A percentile compares a stretch with the other conserved stretches of the same genome.
Conservation (phyloP, 108 stramenopile genomes). For the Chaetoceros tenuissimus region DNA sequence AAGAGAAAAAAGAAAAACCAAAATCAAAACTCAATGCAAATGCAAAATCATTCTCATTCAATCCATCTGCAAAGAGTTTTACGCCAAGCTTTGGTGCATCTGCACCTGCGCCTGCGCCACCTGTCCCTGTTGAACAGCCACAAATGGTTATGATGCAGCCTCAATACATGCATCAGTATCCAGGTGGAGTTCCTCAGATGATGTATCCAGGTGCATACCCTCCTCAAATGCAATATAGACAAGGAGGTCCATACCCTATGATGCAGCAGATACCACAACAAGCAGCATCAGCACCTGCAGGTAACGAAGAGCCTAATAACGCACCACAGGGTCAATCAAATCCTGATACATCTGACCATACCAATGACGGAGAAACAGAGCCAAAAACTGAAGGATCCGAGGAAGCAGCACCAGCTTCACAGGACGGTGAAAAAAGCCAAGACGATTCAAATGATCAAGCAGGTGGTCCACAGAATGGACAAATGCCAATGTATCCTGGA, state of each 20-base stretch:
- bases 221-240: constrained; percentile 12
- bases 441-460: constrained; percentile 31
- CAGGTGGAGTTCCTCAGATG: constrained; percentile 27
- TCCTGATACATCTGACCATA: constrained; percentile 18
- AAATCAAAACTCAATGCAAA: constrained; percentile 73
- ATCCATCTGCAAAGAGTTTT: constrained; percentile 68
- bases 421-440: constrained; percentile 12
- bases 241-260: constrained; percentile 7
- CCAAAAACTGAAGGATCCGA: not conserved
- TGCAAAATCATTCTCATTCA: constrained; percentile 73
- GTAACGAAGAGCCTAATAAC: constrained; percentile 1
- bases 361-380: constrained; percentile 10
- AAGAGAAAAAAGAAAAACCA: constrained; percentile 18
- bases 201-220: constrained; percentile 31
- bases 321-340: constrained; percentile 12
- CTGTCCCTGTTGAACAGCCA: not conserved
- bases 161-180: constrained; percentile 43
- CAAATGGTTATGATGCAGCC: constrained; percentile 63
- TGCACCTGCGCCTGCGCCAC: constrained; percentile 15
- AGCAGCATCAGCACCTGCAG: constrained; percentile 5
- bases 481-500: constrained; percentile 26
- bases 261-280: constrained; percentile 1
- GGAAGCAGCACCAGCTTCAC: not conserved
- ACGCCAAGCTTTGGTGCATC: constrained; percentile 40
- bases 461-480: constrained; percentile 27